Base-by-base conservation (phyloP, 176 grass and related monocot species). In the Phragmites australis region DNA sequence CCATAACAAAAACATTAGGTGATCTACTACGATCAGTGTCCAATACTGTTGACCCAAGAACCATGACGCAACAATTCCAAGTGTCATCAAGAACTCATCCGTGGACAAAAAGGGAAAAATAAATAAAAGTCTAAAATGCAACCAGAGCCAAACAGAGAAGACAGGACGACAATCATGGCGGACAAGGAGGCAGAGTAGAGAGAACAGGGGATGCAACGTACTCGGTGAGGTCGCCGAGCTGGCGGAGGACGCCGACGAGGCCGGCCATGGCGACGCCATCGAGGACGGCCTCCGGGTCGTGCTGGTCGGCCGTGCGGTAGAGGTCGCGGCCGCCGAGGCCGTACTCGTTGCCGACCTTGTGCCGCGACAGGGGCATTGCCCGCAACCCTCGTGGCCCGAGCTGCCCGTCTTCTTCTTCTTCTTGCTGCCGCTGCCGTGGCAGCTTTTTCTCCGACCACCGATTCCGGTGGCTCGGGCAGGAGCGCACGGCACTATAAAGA, bases 171-270 rank as follows among this genome's bases (percentile, higher is more conserved):
- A 72, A 45, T 30, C 15, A 12, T n/a, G 39, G 19, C 25, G 55
- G 62, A 12, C 21, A 45, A 55, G 30, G n/a, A 70, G n/a, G n/a
- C 22, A 23, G 68, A 17, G 18, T 13, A 25, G 14, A 54, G 31
- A 75, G 54, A 18, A 62, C 0, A 48, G 4, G 1, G n/a, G 67
- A 41, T 41, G 34, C 8, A 40, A 57, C 87, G 34, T 91, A 98
- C 95, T 93, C 92, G 1, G 95, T 86, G 29, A 94, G 92, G 80
- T 98, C 95, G 4, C 95, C 95, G 63, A 98, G 90, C 84, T 98
- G 95, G 70, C 92, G 75, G 68, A 98, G 84, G 82, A 94, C 82
- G 29, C 95, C 95, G 76, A 91, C 83, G 31, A 98, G 90, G 18
- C 95, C 95, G 69, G 95, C 83, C 73, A 89, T 83, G 83, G 92